Conservation (phyloP, 192 early-diverging fungal genomes). For the Podila clonocystis region DNA sequence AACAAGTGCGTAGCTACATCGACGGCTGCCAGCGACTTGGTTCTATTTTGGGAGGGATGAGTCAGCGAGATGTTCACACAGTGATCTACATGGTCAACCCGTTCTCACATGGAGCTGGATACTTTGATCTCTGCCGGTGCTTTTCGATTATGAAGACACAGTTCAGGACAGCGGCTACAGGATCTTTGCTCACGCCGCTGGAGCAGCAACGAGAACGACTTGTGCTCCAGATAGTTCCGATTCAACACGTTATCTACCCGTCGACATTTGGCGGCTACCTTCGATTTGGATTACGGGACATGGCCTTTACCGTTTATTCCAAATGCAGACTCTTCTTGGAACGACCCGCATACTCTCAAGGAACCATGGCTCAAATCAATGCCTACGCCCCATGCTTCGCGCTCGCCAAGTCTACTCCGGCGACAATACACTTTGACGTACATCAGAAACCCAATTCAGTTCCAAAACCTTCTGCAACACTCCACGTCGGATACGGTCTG, state of each 20-base stretch:
- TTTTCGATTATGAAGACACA: conserved; percentile 56
- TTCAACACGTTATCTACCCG: conserved; percentile 58
- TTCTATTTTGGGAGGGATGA: conserved; percentile 45
- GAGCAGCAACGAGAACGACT: conserved; percentile 55
- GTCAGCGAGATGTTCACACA: conserved; percentile 51
- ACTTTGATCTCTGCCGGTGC: conserved; percentile 59
- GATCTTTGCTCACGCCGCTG: conserved; percentile 26
- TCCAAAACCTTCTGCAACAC: conserved; percentile 52
- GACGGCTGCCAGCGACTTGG: conserved; percentile 59
- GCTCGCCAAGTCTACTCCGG: conserved; percentile 55
- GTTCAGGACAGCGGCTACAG: conserved; percentile 41
- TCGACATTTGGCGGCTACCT: conserved; percentile 61
- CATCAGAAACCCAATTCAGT: conserved; percentile 40
- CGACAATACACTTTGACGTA: conserved; percentile 48
- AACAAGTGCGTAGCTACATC: conserved; percentile 57
- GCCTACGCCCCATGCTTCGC: conserved; percentile 59
- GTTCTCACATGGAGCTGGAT: conserved; percentile 53
- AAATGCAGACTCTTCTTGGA: conserved; percentile 58
- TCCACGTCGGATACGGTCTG: conserved; percentile 61
- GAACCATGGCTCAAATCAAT: conserved; percentile 39
- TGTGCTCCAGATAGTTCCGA: conserved; percentile 59
- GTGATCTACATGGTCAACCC: conserved; percentile 66
- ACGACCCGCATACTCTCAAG: conserved; percentile 27
- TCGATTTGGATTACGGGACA: conserved; percentile 60
- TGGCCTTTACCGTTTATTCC: conserved; percentile 63